Percentiles rank a stretch among this genome's conserved stretches.
phyloP scores from a whole-genome alignment of 371 early-diverging fungal species.

The Aphelidium insulamus region DNA sequence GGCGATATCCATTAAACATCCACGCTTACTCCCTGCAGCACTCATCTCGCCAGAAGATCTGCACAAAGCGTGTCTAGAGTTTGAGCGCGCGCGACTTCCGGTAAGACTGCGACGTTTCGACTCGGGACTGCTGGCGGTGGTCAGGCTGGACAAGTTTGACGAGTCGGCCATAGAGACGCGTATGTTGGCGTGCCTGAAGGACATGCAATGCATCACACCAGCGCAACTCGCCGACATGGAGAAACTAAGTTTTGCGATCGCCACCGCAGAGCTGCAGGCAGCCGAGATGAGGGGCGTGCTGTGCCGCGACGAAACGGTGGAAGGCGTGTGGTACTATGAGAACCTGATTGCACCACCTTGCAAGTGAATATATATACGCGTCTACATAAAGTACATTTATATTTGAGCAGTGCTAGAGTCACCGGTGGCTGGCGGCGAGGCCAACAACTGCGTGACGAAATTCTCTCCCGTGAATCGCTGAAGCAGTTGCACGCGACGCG shows the following conservation, averaged over 20 bases:
- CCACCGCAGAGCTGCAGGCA: constrained; percentile 49
- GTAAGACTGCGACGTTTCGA: constrained; percentile 45
- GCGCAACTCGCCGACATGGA: constrained; percentile 40
- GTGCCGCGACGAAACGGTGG: constrained; percentile 66
- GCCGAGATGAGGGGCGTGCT: constrained; percentile 48
- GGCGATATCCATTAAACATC: background rate
- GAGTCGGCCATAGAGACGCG: constrained; percentile 41
- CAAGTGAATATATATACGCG: too few species aligned
- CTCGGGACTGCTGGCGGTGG: constrained; percentile 49
- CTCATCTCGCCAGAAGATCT: constrained; percentile 73
- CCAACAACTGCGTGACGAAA: too few species aligned
- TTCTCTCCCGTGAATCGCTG: too few species aligned
- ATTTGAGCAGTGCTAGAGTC: too few species aligned
- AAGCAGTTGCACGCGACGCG: background rate
- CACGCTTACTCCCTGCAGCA: constrained; percentile 12
- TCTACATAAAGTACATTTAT: too few species aligned
- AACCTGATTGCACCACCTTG: too few species aligned
- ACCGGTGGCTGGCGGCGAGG: too few species aligned
- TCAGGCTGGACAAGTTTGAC: constrained; percentile 37
- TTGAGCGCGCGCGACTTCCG: constrained; percentile 37
- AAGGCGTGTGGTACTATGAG: constrained; percentile 56
- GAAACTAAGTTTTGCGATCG: constrained; percentile 35
- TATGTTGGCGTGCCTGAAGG: constrained; percentile 25
- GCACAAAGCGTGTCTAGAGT: constrained; percentile 38
- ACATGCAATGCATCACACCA: constrained; percentile 32